phyloP scores from a whole-genome alignment of 805 yeast species.

The Blastobotrys peoriensis region DNA sequence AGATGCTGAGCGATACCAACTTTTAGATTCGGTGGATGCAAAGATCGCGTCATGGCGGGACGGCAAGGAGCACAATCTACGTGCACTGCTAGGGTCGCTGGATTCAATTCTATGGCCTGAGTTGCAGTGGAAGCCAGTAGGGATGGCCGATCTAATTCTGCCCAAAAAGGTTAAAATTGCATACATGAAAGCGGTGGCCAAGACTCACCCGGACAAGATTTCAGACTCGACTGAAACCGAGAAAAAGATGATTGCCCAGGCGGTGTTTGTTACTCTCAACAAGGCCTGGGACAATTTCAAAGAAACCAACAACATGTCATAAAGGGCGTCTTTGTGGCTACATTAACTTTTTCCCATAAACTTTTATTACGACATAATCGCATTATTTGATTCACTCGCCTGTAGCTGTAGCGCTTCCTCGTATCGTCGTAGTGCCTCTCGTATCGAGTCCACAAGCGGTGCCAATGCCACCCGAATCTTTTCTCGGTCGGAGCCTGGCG shows the following conservation, averaged over 20 bases:
- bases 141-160: conserved; percentile 70
- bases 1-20: conserved; percentile 52
- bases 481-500: conserved; percentile 17
- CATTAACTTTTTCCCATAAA: too few species aligned
- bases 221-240: conserved; percentile 54
- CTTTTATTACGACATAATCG: too few species aligned
- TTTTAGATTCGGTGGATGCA: conserved; percentile 58
- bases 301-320: conserved; percentile 43
- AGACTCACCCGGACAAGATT: conserved; percentile 82
- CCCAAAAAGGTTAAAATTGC: conserved; percentile 83
- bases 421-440: conserved; percentile 43
- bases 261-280: conserved; percentile 75
- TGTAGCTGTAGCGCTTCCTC: conserved; percentile 38
- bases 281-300: conserved; percentile 87
- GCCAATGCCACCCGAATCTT: conserved; percentile 27
- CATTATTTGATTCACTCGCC: too few species aligned
- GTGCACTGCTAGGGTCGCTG: conserved; percentile 68
- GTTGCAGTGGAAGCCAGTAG: conserved; percentile 58
- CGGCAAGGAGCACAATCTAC: conserved; percentile 74
- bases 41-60: conserved; percentile 56
- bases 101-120: conserved; percentile 64
- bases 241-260: conserved; percentile 77
- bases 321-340: too few species aligned
- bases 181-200: conserved; percentile 75
- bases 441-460: conserved; percentile 42